Conservation (phyloP, 2,329 filamentous ascomycete genomes). For the Sporothrix sp. region DNA sequence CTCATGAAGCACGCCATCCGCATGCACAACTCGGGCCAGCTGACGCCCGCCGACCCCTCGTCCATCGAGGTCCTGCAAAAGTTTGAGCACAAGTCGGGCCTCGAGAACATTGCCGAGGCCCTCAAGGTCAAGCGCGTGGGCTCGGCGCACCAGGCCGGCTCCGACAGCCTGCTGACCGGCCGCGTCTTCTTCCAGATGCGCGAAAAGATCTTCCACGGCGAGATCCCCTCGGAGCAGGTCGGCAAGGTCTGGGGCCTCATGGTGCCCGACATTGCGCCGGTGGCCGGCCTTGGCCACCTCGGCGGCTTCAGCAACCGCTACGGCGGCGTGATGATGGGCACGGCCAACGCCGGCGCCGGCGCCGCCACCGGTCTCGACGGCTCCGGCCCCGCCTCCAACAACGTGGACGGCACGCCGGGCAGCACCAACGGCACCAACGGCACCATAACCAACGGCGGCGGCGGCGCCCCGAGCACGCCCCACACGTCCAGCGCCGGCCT, state of each 20-base stretch:
- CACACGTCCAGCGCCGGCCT: conserved; percentile 48
- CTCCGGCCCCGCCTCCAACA: background rate
- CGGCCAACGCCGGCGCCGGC: background rate
- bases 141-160: conserved; percentile 82
- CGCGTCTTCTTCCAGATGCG: conserved; percentile 91
- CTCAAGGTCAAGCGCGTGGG: conserved; percentile 85
- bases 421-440: conserved; percentile 35
- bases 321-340: background rate
- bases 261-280: conserved; percentile 49
- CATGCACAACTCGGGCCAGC: conserved; percentile 53
- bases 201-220: conserved; percentile 75
- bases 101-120: conserved; percentile 89
- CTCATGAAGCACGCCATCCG: conserved; percentile 83
- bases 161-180: conserved; percentile 86
- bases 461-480: conserved; percentile 43
- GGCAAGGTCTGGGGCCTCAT: conserved; percentile 93
- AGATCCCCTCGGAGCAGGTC: conserved; percentile 69
- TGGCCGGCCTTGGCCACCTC: conserved; percentile 22
- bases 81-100: conserved; percentile 80
- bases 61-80: conserved; percentile 69
- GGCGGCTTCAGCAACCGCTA: conserved; percentile 19
- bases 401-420: conserved; percentile 22
- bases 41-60: conserved; percentile 52
- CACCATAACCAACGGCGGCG: conserved; percentile 26
- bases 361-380: background rate